Evolutionary conservation across 768 basidiomycete genomes (phyloP).

Genomic region (Cystofilobasidium macerans): DNA sequence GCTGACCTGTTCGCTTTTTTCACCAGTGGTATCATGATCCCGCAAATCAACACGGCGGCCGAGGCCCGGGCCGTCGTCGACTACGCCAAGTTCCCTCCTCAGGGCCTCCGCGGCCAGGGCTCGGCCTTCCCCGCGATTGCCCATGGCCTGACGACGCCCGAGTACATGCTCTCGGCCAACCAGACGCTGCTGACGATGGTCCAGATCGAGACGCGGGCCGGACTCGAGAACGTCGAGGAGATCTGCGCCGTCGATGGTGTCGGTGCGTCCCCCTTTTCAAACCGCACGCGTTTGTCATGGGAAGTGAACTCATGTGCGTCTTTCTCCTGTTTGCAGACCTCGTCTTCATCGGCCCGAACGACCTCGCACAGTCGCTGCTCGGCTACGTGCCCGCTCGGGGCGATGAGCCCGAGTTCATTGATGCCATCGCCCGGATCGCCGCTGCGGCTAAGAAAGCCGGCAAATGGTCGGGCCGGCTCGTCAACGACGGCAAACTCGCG

Average conservation of each 20-base stretch:
- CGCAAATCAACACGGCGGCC: slow-evolving; percentile 33
- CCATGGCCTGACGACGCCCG: slow-evolving; percentile 34
- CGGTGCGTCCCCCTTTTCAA: slow-evolving; percentile 31
- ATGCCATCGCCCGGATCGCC: slow-evolving; percentile 36
- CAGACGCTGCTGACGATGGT: slow-evolving; percentile 50
- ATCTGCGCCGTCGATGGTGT: slow-evolving; percentile 56
- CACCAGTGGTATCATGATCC: slow-evolving; percentile 34
- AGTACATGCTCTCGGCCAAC: slow-evolving; percentile 44
- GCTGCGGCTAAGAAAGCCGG: slow-evolving; percentile 36
- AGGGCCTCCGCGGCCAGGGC: slow-evolving; percentile 37
- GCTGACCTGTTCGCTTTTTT: neutral
- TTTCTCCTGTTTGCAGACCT: slow-evolving; percentile 3
- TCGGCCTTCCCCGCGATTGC: slow-evolving; percentile 36
- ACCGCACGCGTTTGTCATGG: neutral
- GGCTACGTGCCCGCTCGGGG: slow-evolving; percentile 33
- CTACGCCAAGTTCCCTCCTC: slow-evolving; percentile 37
- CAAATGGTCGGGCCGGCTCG: slow-evolving; percentile 32
- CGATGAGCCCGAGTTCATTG: slow-evolving; percentile 35
- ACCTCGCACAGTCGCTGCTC: slow-evolving; percentile 35
- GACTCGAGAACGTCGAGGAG: slow-evolving; percentile 49
- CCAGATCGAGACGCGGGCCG: slow-evolving; percentile 58
- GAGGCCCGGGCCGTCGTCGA: slow-evolving; percentile 36
- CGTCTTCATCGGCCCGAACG: slow-evolving; percentile 28
- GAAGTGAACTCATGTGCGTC: too few relatives aligned
- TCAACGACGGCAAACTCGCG: slow-evolving; percentile 30